Percentiles rank a stretch among this genome's conserved stretches.
Evolutionary conservation across 2,329 filamentous ascomycete genomes (phyloP).

Genomic region (Ilyonectria sp.): DNA sequence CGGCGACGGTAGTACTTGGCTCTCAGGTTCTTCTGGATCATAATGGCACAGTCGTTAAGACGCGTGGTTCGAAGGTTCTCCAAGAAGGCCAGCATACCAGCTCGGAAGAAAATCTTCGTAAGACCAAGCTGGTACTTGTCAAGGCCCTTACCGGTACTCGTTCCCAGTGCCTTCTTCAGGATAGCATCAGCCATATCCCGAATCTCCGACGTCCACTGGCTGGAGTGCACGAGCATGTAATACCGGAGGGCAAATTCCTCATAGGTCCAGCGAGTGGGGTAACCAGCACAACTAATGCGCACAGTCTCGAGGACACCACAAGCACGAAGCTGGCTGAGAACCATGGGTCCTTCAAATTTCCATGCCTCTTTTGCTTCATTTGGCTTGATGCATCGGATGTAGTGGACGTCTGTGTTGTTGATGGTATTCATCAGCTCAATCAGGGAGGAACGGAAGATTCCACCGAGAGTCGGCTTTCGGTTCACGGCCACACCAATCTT

Average conservation of each 20-base stretch:
- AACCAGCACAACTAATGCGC: constrained; percentile 96
- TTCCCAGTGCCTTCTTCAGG: constrained; percentile 87
- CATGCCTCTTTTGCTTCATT: constrained; percentile 97
- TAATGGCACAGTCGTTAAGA: constrained; percentile 92
- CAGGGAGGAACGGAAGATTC: constrained; percentile 98
- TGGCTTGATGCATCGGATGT: constrained; percentile 99
- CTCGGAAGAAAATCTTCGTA: constrained; percentile 99
- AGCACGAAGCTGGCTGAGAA: constrained; percentile 94
- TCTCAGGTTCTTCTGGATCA: constrained; percentile 98
- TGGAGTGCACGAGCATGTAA: constrained; percentile 96
- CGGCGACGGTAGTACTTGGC: constrained; percentile 95
- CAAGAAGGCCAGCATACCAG: constrained; percentile 97
- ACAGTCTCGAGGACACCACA: constrained; percentile 99
- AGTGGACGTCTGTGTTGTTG: constrained; percentile 97
- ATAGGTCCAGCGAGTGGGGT: constrained; percentile 98
- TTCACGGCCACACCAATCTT: constrained; percentile 94
- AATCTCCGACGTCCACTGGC: constrained; percentile 93
- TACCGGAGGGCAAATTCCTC: constrained; percentile 98
- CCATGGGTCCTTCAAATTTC: constrained; percentile 99
- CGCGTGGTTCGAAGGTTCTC: constrained; percentile 93
- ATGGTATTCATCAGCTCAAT: constrained; percentile 99
- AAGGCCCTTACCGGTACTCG: constrained; percentile 78
- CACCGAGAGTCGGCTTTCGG: constrained; percentile 95
- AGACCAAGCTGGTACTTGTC: constrained; percentile 98
- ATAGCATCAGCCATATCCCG: constrained; percentile 95